Evolutionary conservation across 1,284 basidiomycete genomes (phyloP).

Genomic region (Marasmius oreades): DNA sequence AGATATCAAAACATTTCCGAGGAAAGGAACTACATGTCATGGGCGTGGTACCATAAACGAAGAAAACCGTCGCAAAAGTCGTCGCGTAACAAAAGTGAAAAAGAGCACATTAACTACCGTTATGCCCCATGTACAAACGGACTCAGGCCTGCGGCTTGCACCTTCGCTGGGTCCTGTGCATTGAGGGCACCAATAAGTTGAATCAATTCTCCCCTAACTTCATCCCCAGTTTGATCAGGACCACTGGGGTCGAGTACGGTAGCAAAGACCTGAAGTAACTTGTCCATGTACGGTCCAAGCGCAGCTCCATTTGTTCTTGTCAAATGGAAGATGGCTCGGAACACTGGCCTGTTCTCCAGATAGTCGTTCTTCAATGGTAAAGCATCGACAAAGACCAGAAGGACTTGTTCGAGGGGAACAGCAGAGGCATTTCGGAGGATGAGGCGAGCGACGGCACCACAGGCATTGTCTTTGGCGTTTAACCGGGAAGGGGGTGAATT

Average conservation of each 20-base stretch:
- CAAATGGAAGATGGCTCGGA: conserved; percentile 87
- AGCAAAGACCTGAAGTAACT: conserved; percentile 79
- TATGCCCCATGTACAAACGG: conserved; percentile 44
- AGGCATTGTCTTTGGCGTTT: conserved; percentile 95
- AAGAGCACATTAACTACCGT: conserved; percentile 6
- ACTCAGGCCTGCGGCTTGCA: conserved; percentile 71
- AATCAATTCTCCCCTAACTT: conserved; percentile 73
- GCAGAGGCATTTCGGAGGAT: conserved; percentile 81
- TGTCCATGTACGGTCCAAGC: conserved; percentile 78
- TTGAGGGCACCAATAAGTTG: conserved; percentile 77
- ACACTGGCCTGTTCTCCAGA: conserved; percentile 88
- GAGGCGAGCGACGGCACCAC: conserved; percentile 88
- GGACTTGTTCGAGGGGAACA: conserved; percentile 87
- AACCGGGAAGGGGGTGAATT: conserved; percentile 61
- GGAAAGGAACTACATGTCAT: conserved; percentile 3
- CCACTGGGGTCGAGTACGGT: conserved; percentile 77
- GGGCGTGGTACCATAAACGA: neutral
- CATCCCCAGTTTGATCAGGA: conserved; percentile 75
- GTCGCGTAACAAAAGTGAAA: neutral
- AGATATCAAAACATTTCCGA: conserved; percentile 3
- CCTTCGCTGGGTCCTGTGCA: conserved; percentile 66
- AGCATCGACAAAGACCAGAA: conserved; percentile 80
- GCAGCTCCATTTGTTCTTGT: conserved; percentile 75
- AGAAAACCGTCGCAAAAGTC: neutral
- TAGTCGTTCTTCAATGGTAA: conserved; percentile 88